These are phyloP conservation scores for Gilbertella persicaria DNA, from an alignment of 371 early-diverging fungal genomes.

Conservation along the genomic window DNA sequence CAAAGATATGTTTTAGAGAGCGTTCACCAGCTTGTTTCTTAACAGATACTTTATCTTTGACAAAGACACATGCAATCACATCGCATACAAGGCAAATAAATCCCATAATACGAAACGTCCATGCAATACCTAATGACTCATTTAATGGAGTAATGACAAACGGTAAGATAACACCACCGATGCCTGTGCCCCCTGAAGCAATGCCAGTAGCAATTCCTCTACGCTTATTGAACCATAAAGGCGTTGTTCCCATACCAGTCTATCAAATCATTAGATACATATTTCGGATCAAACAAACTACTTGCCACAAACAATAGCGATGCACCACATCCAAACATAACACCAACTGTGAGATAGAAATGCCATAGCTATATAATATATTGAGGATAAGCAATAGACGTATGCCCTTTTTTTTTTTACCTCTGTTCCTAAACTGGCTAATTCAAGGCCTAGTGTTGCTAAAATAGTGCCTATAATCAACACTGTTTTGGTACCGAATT, in stretches of 20 bases:
- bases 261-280: neutral
- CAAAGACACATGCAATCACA: conserved; percentile 34
- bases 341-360: conserved; percentile 29
- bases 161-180: conserved; percentile 75
- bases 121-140: conserved; percentile 50
- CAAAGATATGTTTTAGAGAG: conserved; percentile 12
- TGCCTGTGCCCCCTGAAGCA: conserved; percentile 73
- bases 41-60: conserved; percentile 35
- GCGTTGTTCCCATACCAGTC: conserved; percentile 47
- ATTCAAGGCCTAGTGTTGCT: conserved; percentile 23
- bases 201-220: conserved; percentile 77
- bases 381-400: neutral
- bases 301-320: conserved; percentile 23
- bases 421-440: conserved; percentile 23
- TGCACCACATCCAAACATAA: conserved; percentile 49
- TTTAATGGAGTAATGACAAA: conserved; percentile 64
- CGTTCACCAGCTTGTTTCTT: conserved; percentile 12
- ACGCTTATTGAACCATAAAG: conserved; percentile 73
- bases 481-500: conserved; percentile 22
- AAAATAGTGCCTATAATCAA: conserved; percentile 19
- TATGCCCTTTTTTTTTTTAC: neutral
- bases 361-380: conserved; percentile 44
- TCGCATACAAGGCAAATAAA: conserved; percentile 48
- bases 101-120: conserved; percentile 59
- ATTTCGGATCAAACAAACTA: neutral